Base-by-base conservation (phyloP, 805 yeast genomes). In the Wickerhamomyces ciferrii region DNA sequence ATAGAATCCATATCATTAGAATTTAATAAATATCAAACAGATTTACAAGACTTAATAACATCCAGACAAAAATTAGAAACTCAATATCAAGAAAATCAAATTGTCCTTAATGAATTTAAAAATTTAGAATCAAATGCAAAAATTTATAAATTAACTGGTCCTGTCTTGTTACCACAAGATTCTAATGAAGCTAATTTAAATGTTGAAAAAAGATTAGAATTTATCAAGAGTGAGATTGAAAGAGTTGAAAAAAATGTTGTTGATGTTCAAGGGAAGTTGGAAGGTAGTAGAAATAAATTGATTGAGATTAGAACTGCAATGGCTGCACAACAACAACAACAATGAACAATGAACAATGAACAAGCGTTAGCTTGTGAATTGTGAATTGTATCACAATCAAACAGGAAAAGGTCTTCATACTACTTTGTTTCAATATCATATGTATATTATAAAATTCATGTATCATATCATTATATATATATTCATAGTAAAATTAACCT, bases 51-150 rank as follows among this genome's bases (percentile, higher is more conserved):
- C 43, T 69, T 81, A 39, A 74, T 90, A 34, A 70, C 78, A 5
- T 80, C 89, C 13, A 81, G 98, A 59, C 96, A 92, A 54, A 79
- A 83, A 60, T 75, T 94, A 41, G 99, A 94, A 61, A 87, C 97
- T 1, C 99, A 94, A 67, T 79, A 73, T 56, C 99, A 94, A 66
- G 99, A 94, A 65, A 91, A 91, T 65, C 82, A 82, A 57, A 91
- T 94, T 43, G 99, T 94, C 15, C 74, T 82, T 53, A 83, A 78
- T 47, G 99, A 94, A 66, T 87, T 94, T 57, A 78, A 76, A 25
- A 56, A 67, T 39, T 69, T 87, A 47, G 76, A 78, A 46, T 86
- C 80, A 32, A 85, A 79, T 35, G 75, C 95, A 15, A 87, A 86
- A 56, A 81, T 94, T 23, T 94, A 79, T 69, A 94, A 94, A 66